These are phyloP conservation scores for Ophiostoma montium DNA, from an alignment of 2,329 filamentous ascomycete genomes.

Conservation along the genomic window DNA sequence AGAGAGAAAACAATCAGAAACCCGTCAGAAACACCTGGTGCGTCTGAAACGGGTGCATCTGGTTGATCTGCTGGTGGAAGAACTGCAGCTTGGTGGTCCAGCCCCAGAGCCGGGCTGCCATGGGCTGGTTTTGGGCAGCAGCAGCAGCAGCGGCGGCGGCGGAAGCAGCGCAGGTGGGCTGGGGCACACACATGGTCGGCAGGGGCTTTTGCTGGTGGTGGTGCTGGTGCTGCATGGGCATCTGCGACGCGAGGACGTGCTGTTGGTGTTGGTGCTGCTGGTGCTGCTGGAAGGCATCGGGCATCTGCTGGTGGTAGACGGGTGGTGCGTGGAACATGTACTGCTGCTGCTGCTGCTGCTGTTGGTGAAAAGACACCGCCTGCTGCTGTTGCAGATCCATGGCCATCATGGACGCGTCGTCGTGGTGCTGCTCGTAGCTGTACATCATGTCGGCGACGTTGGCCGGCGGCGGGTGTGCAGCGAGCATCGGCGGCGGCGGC, in stretches of 20 bases:
- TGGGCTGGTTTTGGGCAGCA: background rate
- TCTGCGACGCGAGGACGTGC: conserved; percentile 24
- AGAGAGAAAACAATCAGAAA: background rate
- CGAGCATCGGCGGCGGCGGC: conserved; percentile 21
- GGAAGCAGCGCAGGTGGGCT: no score
- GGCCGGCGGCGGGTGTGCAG: conserved; percentile 5
- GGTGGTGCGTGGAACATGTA: background rate
- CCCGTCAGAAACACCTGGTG: background rate
- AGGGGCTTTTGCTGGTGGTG: conserved; percentile 1
- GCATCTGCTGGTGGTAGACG: conserved; percentile 18
- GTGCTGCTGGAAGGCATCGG: background rate
- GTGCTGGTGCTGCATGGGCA: background rate
- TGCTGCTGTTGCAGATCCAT: background rate
- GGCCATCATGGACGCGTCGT: conserved; percentile 26
- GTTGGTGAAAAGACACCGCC: conserved; percentile 4
- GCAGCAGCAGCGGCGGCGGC: no score
- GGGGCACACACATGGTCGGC: background rate
- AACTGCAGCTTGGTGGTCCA: background rate
- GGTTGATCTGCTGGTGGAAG: conserved; percentile 5
- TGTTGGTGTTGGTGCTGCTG: conserved; percentile 32
- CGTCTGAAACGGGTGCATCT: conserved; percentile 3
- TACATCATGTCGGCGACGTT: background rate
- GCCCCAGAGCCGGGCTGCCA: background rate
- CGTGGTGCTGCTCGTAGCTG: conserved; percentile 30
- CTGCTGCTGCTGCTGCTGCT: conserved; percentile 6